phyloP scores from a whole-genome alignment of 208 protist genomes.

The Trichomonas gallinae region DNA sequence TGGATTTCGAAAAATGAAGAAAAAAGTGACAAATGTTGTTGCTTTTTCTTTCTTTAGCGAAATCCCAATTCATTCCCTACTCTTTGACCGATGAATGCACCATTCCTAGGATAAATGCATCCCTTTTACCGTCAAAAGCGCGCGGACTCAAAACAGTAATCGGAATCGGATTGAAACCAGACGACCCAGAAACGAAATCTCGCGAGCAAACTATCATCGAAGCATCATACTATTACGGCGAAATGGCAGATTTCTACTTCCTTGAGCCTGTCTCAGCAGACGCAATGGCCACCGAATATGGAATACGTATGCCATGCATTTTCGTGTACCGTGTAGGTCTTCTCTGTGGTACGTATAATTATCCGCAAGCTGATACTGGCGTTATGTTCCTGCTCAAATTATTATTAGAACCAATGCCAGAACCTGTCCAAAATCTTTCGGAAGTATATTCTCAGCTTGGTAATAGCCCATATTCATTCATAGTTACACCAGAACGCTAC shows the following conservation, averaged over 20 bases:
- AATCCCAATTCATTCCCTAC: background rate
- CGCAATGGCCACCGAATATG: background rate
- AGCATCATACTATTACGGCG: background rate
- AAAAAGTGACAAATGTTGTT: background rate
- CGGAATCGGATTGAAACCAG: background rate
- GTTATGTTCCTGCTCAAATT: background rate
- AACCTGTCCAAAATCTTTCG: background rate
- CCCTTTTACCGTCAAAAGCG: background rate
- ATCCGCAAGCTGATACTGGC: background rate
- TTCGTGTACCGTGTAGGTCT: background rate
- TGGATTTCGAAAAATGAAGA: too few species aligned
- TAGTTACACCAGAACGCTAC: background rate
- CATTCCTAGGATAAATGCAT: background rate
- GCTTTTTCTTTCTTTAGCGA: background rate
- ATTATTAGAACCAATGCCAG: background rate
- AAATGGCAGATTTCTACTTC: background rate
- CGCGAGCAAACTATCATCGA: background rate
- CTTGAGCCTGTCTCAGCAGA: background rate
- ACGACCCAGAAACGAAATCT: background rate
- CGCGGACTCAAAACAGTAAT: background rate
- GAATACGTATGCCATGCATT: background rate
- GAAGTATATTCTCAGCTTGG: background rate
- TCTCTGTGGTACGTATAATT: background rate
- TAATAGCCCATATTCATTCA: background rate
- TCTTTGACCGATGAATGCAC: background rate